Base-by-base conservation (phyloP, 805 yeast species). In the Hanseniaspora lachancei region DNA sequence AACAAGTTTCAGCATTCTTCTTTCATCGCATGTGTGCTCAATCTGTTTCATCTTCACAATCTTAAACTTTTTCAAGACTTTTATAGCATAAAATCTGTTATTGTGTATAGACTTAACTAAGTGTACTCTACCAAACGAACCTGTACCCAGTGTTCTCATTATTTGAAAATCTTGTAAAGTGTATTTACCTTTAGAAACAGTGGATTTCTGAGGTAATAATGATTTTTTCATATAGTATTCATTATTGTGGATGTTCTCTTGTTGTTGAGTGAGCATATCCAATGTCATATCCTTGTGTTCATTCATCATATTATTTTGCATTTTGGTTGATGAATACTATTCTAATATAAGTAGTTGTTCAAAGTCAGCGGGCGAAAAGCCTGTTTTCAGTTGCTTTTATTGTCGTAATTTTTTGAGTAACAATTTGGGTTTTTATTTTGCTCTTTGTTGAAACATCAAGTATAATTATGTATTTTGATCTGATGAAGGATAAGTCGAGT, bases 121-220 rank as follows among this genome's bases (percentile, higher is more conserved):
- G 70, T 89, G 97, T 46, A 89, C 97, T 59, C 97, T 76, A 24
- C 97, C 97, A 72, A 89, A 89, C 2, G 96, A 89, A 1, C 97
- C 97, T 0, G 97, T 89, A 1, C 97, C 97, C 57, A 89, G 73
- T 7, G 97, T 89, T 61, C 96, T 77, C 75, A 85, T 76, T 58
- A 89, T 81, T 61, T 81, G 84, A 66, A 89, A 89, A 71, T 89
- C 97, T 24, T 75, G 69, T 16, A 89, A 70, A 15, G 85, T 77
- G 68, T 89, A 89, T 66, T 88, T 89, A 16, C 96, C 96, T 21
- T 56, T 56, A 5, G 58, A 49, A 15, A 46, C 54, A n/a, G 56
- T 52, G 2, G 56, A 52, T 29, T 48, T 52, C 21, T 52, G 49
- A 10, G 56, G 56, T 16, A 52, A 36, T 21, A 10, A 8, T 39